Base-by-base conservation (phyloP, 1,284 basidiomycete genomes). In the Irpex sp. region DNA sequence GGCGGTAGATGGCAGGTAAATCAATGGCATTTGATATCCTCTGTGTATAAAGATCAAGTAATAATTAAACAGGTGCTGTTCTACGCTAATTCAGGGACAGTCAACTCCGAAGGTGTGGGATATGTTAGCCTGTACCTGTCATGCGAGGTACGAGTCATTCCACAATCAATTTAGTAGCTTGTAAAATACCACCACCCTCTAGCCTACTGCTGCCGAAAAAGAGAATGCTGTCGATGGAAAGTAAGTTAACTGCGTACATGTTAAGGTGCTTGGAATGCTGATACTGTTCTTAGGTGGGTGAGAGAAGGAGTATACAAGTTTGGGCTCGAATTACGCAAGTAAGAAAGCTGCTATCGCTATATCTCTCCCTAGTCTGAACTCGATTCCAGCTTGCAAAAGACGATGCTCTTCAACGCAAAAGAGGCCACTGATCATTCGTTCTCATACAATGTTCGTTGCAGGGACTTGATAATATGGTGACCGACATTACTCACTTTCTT, bases 371-470 rank as follows among this genome's bases (percentile, higher is more conserved):
- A 12, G 14, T 45, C 39, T 45, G 39, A 45, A 45, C 12, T 33
- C 10, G 12, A 45, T 56, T 55, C 21, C 65, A 88, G 85, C 65
- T 42, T 82, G 18, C 74, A 75, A 28, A 87, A 82, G 68, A 77
- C 75, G 3, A 72, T 81, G 5, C 72, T 79, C 18, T 89, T 83
- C 67, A 85, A 83, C 63, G 72, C 78, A 54, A 94, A 93, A 71
- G 93, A 94, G 69, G 93, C 93, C 0, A 82, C 86, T 57, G 90
- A 94, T 65, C 93, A 94, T 71, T 85, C 88, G 1, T 94, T 93
- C 66, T 91, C 89, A 10, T 86, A 84, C 72, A 90, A 90, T 76
- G 91, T 84, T 64, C 19, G 69, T 57, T 45, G 12, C 12, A 16
- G 39, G 14, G 8, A 45, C 39, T 12, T 45, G 14, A n/a, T 45